Percentiles rank a stretch among this genome's conserved stretches.
These are phyloP conservation scores for Elaeis oleifera DNA, from an alignment of 202 grass and related monocot genomes.

Conservation along the genomic window DNA sequence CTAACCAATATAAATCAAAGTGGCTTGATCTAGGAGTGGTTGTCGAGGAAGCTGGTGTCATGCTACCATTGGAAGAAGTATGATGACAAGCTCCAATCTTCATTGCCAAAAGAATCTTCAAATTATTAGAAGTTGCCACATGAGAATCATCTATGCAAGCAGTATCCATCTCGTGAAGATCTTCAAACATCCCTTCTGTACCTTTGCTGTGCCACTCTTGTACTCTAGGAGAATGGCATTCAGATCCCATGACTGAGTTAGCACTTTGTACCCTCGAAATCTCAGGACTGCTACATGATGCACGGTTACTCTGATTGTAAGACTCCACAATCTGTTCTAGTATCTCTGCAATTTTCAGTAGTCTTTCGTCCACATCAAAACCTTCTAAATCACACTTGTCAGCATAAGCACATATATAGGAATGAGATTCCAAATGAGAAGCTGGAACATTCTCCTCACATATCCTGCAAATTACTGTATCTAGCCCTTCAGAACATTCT, in stretches of 20 bases:
- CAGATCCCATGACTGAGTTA: slow-evolving; percentile 3
- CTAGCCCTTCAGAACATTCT: slow-evolving; percentile 4
- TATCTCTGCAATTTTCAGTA: slow-evolving; percentile 30
- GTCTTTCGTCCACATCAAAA: slow-evolving; percentile 18
- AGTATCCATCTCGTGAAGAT: slow-evolving; percentile 34
- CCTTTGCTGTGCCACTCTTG: slow-evolving; percentile 32
- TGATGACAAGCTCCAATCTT: slow-evolving; percentile 16
- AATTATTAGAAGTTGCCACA: slow-evolving; percentile 6
- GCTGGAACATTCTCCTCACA: slow-evolving; percentile 29
- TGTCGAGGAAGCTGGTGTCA: slow-evolving; percentile 27
- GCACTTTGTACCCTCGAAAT: slow-evolving; percentile 10
- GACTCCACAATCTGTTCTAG: slow-evolving; percentile 29
- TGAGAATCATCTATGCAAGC: slow-evolving; percentile 23
- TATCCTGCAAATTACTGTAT: slow-evolving; percentile 28
- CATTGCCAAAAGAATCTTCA: slow-evolving; percentile 26
- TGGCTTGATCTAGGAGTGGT: slow-evolving; percentile 24
- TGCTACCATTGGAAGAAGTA: slow-evolving; percentile 4
- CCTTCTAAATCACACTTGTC: slow-evolving; percentile 28
- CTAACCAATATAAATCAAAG: slow-evolving; percentile 33
- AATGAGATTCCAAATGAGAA: slow-evolving; percentile 27
- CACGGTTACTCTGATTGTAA: slow-evolving; percentile 2
- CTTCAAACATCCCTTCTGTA: slow-evolving; percentile 32
- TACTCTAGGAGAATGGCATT: slow-evolving; percentile 18
- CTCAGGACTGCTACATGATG: slow-evolving; percentile 9
- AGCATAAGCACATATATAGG: slow-evolving; percentile 36